phyloP scores from a whole-genome alignment of 768 basidiomycete species.

The Dacryopinax primogenitus region DNA sequence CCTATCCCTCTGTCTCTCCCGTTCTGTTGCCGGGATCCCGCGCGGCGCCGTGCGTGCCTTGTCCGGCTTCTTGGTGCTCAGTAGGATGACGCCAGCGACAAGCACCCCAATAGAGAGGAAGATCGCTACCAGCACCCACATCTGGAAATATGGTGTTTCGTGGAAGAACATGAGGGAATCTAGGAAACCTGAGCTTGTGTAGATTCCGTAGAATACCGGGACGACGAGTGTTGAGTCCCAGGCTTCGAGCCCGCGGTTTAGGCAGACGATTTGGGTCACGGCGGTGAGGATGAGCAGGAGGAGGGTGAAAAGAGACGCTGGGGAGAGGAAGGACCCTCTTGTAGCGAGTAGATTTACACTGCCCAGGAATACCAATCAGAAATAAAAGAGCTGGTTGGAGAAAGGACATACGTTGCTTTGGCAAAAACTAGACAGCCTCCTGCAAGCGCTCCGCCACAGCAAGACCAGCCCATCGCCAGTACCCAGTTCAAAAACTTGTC shows the following conservation, averaged over 20 bases:
- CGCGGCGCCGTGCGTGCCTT: slow-evolving; percentile 24
- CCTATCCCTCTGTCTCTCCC: slow-evolving; percentile 30
- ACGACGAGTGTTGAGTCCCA: slow-evolving; percentile 88
- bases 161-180: slow-evolving; percentile 60
- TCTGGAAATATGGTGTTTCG: slow-evolving; percentile 68
- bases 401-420: slow-evolving; percentile 45
- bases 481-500: slow-evolving; percentile 83
- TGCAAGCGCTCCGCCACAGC: slow-evolving; percentile 79
- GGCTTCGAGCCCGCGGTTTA: slow-evolving; percentile 78
- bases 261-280: slow-evolving; percentile 77
- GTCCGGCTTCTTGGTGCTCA: slow-evolving; percentile 86
- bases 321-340: slow-evolving; percentile 49
- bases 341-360: neutral
- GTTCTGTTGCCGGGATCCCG: slow-evolving; percentile 19
- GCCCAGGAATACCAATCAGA: neutral
- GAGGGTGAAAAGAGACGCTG: slow-evolving; percentile 61
- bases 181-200: slow-evolving; percentile 65
- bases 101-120: slow-evolving; percentile 77
- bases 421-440: slow-evolving; percentile 83
- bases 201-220: slow-evolving; percentile 88
- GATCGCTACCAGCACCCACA: slow-evolving; percentile 81
- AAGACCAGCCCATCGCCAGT: slow-evolving; percentile 87
- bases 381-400: neutral
- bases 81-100: slow-evolving; percentile 80
- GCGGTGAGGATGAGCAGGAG: slow-evolving; percentile 52